These are phyloP conservation scores for Ophiosphaerella korrae DNA, from an alignment of 2,329 filamentous ascomycete genomes.

Conservation along the genomic window DNA sequence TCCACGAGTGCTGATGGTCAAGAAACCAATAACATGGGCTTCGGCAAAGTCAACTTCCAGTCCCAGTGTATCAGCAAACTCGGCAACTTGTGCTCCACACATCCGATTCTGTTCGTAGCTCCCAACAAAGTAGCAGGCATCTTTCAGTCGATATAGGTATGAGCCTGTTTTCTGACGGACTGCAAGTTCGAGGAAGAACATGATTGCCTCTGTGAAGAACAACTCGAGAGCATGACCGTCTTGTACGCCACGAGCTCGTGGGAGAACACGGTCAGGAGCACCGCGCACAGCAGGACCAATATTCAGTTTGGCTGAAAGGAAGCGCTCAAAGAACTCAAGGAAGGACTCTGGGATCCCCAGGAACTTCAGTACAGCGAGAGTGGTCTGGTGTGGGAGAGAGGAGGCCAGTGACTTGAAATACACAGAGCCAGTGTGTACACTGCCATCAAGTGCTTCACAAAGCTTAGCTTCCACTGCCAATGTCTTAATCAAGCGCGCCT, in stretches of 20 bases:
- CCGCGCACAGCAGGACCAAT: slow-evolving; percentile 27
- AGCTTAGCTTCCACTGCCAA: slow-evolving; percentile 30
- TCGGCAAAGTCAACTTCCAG: slow-evolving; percentile 8
- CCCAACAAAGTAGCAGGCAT: slow-evolving; percentile 32
- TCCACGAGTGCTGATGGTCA: slow-evolving; percentile 2
- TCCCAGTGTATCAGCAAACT: slow-evolving; percentile 26
- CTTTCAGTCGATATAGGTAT: slow-evolving; percentile 30
- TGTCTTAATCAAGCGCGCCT: slow-evolving; percentile 32
- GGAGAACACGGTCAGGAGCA: slow-evolving; percentile 19
- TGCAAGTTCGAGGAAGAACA: slow-evolving; percentile 36
- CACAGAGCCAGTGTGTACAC: slow-evolving; percentile 8
- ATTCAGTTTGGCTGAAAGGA: slow-evolving; percentile 41
- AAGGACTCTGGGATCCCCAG: slow-evolving; percentile 63
- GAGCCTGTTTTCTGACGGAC: slow-evolving; percentile 20
- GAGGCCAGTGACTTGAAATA: slow-evolving; percentile 60
- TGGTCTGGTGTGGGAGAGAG: slow-evolving; percentile 63
- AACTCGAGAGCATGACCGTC: slow-evolving; percentile 26
- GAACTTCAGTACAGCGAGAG: slow-evolving; percentile 61
- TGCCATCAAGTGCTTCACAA: slow-evolving; percentile 24
- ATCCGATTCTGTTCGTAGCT: slow-evolving; percentile 13
- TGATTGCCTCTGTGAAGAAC: slow-evolving; percentile 33
- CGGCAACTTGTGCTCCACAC: slow-evolving; percentile 6
- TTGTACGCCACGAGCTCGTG: slow-evolving; percentile 27
- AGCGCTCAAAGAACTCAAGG: slow-evolving; percentile 64
- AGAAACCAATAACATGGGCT: slow-evolving; percentile 18